Base-by-base conservation (phyloP, 768 basidiomycete species). In the Pleurotus eryngii region DNA sequence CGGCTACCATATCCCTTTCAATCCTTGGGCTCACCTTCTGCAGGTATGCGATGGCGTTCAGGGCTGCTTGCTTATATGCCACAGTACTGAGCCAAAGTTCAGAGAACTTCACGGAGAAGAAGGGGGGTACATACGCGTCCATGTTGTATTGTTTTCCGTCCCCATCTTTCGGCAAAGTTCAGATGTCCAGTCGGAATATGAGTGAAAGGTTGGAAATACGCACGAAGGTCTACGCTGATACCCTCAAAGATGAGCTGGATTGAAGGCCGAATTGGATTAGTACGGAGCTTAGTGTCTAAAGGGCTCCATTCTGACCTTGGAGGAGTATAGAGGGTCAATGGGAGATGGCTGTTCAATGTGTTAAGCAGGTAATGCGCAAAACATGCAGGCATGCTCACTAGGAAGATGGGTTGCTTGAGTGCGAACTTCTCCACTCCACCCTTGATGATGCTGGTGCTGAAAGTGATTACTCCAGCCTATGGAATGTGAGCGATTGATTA, bases 31-130 rank as follows among this genome's bases (percentile, higher is more conserved):
- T 24, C 49, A 83, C 84, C 78, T 87, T 87, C 73, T 78, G 74
- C 45, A 92, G 74, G 67, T 92, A 91, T 2, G 80, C 79, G 51
- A 92, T 90, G 2, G 86, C 80, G 62, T 90, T 90, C 55, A 90
- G 70, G 0, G 89, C 87, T 4, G 90, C 89, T 70, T 89, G 87
- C 66, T 91, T 90, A 67, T 87, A 91, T 2, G 90, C 89, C 15
- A 88, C 86, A 18, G 87, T 82, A 0, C 85, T 87, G 9, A 5
- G 0, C 6, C 8, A 45, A 11, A 17, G 8, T 6, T 17, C 11
- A 17, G 42, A n/a, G 42, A 1, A 17, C n/a, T 7, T n/a, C 42
- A 6, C 1, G 4, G n/a, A 7, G 7, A 45, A 45, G 20, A 17
- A 5, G 5, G 46, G 11, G 26, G 14, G 5, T 3, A 62, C 81